Conservation (phyloP, 2,329 filamentous ascomycete genomes). For the Claviceps humidiphila region DNA sequence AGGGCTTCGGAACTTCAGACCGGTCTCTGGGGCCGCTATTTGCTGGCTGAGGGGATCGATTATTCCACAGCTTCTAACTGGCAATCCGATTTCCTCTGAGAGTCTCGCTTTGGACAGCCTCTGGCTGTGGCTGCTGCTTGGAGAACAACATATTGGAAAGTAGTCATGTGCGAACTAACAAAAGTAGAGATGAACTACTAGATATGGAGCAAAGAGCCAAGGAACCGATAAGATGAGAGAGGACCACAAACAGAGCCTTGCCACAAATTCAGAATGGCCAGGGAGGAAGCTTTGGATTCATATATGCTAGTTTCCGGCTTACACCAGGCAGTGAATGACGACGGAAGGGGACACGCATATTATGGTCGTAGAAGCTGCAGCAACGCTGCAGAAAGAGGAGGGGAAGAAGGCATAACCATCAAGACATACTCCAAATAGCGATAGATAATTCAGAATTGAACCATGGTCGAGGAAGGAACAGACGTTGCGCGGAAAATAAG, state of each 20-base stretch:
- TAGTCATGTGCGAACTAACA: slow-evolving; percentile 6
- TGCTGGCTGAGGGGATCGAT: slow-evolving; percentile 8
- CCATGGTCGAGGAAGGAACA: slow-evolving; percentile 3
- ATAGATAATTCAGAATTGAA: not conserved
- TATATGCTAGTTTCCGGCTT: not conserved
- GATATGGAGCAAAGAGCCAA: slow-evolving; percentile 4
- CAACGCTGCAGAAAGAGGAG: not conserved
- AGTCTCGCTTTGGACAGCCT: slow-evolving; percentile 4
- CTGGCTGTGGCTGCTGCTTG: slow-evolving; percentile 8
- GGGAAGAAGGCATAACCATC: not conserved
- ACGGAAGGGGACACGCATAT: not conserved
- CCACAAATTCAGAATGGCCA: not conserved
- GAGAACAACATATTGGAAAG: slow-evolving; percentile 12
- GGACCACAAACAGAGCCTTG: slow-evolving; percentile 1
- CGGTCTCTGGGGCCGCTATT: slow-evolving; percentile 1
- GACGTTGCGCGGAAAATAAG: not conserved
- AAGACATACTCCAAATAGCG: not conserved
- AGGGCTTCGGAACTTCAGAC: slow-evolving; percentile 1
- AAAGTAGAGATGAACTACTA: slow-evolving; percentile 3
- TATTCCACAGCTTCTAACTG: slow-evolving; percentile 17
- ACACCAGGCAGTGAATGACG: not conserved
- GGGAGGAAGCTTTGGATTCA: not conserved
- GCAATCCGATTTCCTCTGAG: slow-evolving; percentile 6
- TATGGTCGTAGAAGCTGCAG: not conserved
- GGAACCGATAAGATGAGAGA: slow-evolving; percentile 1